Evolutionary conservation across 768 basidiomycete species (phyloP), one percentile per base, ranked within the genome.

Genomic region (Kwoniella dejecticola): DNA sequence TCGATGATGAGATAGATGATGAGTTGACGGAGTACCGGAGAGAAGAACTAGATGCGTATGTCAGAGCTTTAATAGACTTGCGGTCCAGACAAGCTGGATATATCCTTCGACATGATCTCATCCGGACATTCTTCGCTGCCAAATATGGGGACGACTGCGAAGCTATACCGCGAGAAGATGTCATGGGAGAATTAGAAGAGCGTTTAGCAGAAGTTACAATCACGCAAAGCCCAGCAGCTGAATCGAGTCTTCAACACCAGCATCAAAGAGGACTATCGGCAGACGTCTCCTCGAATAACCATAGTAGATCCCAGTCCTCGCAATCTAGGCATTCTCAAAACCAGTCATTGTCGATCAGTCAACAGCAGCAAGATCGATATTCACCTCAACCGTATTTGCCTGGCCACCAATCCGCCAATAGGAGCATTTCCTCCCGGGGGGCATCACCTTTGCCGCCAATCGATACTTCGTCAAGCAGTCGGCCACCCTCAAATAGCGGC

Each of bases 31-130:
- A 88, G 15, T 84, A 85, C 31, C 83, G 96, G 55, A 84, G 88
- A 62, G 83, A 82, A 19, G 96, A 98, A 72, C 83, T 99, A 27
- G 89, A 96, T 71, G 87, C 89, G 29, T 99, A 99, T 79, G 83
- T 97, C 36, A 84, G 84, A 71, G 85, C 86, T 54, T 83, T 99
- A 13, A 89, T 91, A 76, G 83, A 83, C 29, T 82, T 99, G 33
- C 86, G 84, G 26, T 60, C 71, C 77, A 80, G 57, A 15, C 87
- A 87, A 2, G 87, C 86, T 13, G 86, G 86, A 44, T 88, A 93
- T 75, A 85, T 99, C 57, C 81, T 96, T 24, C 87, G 91, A 63
- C 86, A 91, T 74, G 80, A 82, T 12, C 85, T 93, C 40, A 84
- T 96, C 40, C 85, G 92, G 55, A 83, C 84, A 54, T 99, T 98